These are phyloP conservation scores for Rugonectria rugulosa DNA, from an alignment of 2,329 filamentous ascomycete species.

Conservation along the genomic window DNA sequence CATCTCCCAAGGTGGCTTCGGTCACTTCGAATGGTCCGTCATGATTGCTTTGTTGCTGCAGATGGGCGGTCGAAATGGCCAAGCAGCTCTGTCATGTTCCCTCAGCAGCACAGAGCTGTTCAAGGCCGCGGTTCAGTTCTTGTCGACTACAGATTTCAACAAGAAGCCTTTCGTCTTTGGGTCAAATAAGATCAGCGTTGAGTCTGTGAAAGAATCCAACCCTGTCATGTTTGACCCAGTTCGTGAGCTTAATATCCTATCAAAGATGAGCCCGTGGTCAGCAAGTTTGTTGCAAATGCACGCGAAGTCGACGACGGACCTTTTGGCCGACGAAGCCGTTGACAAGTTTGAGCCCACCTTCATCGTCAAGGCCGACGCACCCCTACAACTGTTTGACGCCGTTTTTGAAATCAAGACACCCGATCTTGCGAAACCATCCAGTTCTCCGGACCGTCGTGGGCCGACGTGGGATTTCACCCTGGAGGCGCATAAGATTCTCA, in stretches of 20 bases:
- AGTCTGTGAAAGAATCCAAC: constrained; percentile 51
- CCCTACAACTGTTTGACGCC: constrained; percentile 63
- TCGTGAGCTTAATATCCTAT: constrained; percentile 81
- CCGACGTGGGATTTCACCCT: constrained; percentile 55
- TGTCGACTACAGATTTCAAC: constrained; percentile 76
- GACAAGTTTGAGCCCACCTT: constrained; percentile 89
- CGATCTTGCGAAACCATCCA: constrained; percentile 39
- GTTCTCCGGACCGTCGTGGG: constrained; percentile 51
- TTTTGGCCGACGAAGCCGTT: constrained; percentile 75
- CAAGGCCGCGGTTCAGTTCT: constrained; percentile 90
- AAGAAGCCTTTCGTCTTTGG: constrained; percentile 68
- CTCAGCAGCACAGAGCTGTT: constrained; percentile 94
- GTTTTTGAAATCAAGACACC: constrained; percentile 47
- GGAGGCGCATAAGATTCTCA: constrained; percentile 70
- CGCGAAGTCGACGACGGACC: constrained; percentile 75
- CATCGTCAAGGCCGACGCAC: constrained; percentile 67
- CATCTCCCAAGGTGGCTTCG: constrained; percentile 83
- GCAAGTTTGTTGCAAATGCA: constrained; percentile 77
- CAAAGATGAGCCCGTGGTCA: constrained; percentile 90
- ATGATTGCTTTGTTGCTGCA: constrained; percentile 82
- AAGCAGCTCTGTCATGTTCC: constrained; percentile 76
- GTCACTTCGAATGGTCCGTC: constrained; percentile 89
- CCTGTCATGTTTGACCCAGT: constrained; percentile 82
- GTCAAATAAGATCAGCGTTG: constrained; percentile 42
- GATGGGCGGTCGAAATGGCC: constrained; percentile 75